Conservation (phyloP, 2,329 filamentous ascomycete genomes). For the Bipolaris oryzae region DNA sequence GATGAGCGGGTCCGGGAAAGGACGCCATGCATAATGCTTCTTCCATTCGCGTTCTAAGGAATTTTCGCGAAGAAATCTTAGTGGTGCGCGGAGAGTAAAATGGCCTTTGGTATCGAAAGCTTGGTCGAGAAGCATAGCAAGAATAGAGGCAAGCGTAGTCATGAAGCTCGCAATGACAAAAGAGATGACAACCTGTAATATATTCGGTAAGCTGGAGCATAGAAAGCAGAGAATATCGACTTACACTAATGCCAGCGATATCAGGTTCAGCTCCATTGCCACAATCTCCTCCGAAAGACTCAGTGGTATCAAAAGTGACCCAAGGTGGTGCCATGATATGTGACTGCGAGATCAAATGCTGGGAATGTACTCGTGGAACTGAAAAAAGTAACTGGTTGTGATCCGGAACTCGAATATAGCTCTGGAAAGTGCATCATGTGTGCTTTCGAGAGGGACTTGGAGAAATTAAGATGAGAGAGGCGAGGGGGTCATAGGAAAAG, state of each 20-base stretch:
- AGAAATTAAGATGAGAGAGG: not conserved
- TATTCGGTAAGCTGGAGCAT: not conserved
- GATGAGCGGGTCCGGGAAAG: constrained; percentile 40
- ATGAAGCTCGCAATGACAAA: constrained; percentile 40
- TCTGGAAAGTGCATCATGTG: not conserved
- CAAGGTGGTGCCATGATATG: constrained; percentile 34
- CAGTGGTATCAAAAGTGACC: constrained; percentile 36
- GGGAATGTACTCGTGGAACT: not conserved
- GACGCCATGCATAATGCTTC: constrained; percentile 38
- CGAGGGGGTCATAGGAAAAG: not conserved
- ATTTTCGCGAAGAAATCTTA: constrained; percentile 32
- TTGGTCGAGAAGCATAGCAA: constrained; percentile 43
- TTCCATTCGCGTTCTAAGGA: constrained; percentile 38
- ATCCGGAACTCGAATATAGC: not conserved
- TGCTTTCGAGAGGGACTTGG: not conserved
- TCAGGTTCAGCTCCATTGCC: constrained; percentile 36
- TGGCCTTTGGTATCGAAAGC: constrained; percentile 34
- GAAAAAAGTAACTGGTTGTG: not conserved
- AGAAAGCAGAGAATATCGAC: not conserved
- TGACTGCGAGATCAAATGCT: not conserved
- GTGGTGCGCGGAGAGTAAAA: constrained; percentile 26
- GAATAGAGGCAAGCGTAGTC: constrained; percentile 38
- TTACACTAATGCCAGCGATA: constrained; percentile 39
- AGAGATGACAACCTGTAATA: constrained; percentile 36
- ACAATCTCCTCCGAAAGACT: constrained; percentile 29